These are phyloP conservation scores for Aureobasidium subglaciale DNA, from an alignment of 2,329 filamentous ascomycete species.

Conservation along the genomic window DNA sequence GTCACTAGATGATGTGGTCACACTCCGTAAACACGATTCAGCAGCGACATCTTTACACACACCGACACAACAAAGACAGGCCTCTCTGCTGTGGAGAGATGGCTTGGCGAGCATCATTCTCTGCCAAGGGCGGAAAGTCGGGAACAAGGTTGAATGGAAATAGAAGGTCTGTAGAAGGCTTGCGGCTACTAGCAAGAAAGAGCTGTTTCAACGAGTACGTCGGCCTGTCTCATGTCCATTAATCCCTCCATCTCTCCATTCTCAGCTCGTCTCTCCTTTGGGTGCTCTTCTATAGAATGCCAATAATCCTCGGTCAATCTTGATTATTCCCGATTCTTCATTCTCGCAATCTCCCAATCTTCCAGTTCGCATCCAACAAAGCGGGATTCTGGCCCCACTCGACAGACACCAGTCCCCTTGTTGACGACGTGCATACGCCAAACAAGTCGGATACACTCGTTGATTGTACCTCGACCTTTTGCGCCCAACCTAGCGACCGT, in stretches of 20 bases:
- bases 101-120: not conserved
- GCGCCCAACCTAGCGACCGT: not conserved
- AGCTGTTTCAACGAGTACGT: not conserved
- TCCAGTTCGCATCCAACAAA: not conserved
- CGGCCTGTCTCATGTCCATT: not conserved
- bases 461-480: not conserved
- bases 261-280: not conserved
- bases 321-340: not conserved
- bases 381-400: not conserved
- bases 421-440: conserved; percentile 10
- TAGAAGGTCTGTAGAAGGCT: conserved; percentile 3
- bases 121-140: conserved; percentile 3
- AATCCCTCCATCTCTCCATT: not conserved
- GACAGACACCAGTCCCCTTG: not conserved
- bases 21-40: no score
- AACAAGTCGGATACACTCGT: not conserved
- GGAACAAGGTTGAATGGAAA: not conserved
- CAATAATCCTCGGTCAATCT: not conserved
- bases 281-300: not conserved
- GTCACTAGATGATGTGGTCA: no score
- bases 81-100: not conserved
- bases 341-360: not conserved
- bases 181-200: not conserved
- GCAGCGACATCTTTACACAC: not conserved
- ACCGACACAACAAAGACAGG: conserved; percentile 2